Percentiles rank a stretch among this genome's conserved stretches.
Evolutionary conservation across 768 basidiomycete genomes (phyloP).

Genomic region (Rhodotorula graminis): DNA sequence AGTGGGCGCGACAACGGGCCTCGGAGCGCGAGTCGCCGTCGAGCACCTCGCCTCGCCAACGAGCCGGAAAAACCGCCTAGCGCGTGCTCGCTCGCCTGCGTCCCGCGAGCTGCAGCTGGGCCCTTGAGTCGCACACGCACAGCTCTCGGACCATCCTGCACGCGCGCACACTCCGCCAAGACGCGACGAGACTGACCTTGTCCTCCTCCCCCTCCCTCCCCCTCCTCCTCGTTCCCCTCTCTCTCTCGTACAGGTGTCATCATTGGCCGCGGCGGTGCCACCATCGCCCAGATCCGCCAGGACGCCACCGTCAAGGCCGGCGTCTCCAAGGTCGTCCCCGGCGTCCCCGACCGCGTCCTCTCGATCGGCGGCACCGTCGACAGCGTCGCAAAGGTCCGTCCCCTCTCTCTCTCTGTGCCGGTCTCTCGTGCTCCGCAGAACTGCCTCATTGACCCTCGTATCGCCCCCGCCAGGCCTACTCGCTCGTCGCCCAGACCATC

Average conservation of each 20-base stretch:
- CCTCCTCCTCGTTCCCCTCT: neutral
- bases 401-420: neutral
- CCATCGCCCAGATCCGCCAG: conserved; percentile 92
- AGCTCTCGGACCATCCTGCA: too few relatives aligned
- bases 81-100: too few relatives aligned
- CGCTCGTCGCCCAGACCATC: conserved; percentile 72
- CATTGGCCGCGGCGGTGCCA: conserved; percentile 94
- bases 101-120: too few relatives aligned
- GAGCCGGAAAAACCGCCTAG: too few relatives aligned
- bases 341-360: conserved; percentile 95
- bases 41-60: too few relatives aligned
- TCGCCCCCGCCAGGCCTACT: conserved; percentile 65
- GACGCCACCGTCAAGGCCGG: conserved; percentile 96
- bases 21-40: too few relatives aligned
- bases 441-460: too few relatives aligned
- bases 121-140: too few relatives aligned
- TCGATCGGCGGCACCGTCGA: conserved; percentile 89
- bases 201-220: neutral
- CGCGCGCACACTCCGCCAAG: too few relatives aligned
- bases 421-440: too few relatives aligned
- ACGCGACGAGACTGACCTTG: too few relatives aligned
- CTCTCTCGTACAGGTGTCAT: conserved; percentile 64
- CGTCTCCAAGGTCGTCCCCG: conserved; percentile 95
- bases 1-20: too few relatives aligned
- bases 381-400: conserved; percentile 75